These are phyloP conservation scores for Chenopodium quinoa DNA, from an alignment of 148 eudicot genomes.

Conservation along the genomic window DNA sequence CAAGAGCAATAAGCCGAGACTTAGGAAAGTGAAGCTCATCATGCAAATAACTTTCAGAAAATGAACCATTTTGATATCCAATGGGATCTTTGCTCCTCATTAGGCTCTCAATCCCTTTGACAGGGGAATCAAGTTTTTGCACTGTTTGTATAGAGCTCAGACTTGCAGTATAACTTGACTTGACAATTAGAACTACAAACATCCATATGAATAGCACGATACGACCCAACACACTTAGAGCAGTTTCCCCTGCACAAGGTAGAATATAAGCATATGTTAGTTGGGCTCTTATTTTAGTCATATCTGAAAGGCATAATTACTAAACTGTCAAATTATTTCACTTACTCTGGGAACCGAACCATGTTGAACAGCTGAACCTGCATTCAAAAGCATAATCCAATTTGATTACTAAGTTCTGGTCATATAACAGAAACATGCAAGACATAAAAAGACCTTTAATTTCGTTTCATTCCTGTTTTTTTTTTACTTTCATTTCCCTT, in stretches of 20 bases:
- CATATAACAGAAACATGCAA: neutral
- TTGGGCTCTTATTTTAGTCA: neutral
- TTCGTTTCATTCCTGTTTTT: neutral
- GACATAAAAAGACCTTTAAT: neutral
- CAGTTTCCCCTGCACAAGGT: conserved; percentile 50
- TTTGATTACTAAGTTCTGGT: neutral
- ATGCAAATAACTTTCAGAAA: conserved; percentile 45
- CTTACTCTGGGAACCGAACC: conserved; percentile 72
- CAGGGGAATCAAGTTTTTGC: conserved; percentile 60
- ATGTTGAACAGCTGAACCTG: conserved; percentile 85
- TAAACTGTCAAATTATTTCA: neutral
- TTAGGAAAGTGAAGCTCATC: conserved; percentile 41
- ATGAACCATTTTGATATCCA: conserved; percentile 68
- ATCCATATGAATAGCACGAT: conserved; percentile 69
- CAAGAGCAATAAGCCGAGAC: conserved; percentile 62
- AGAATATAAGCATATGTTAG: conserved; percentile 3
- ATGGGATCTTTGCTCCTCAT: conserved; percentile 45
- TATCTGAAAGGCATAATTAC: neutral
- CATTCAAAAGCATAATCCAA: conserved; percentile 27
- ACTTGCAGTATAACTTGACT: conserved; percentile 77
- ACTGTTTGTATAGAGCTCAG: conserved; percentile 75
- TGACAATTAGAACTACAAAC: conserved; percentile 69
- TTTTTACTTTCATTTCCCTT: neutral
- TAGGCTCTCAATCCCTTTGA: conserved; percentile 63
- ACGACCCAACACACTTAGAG: conserved; percentile 60